Evolutionary conservation across 2,329 filamentous ascomycete genomes (phyloP).

Genomic region (Neoscytalidium dimidiatum): DNA sequence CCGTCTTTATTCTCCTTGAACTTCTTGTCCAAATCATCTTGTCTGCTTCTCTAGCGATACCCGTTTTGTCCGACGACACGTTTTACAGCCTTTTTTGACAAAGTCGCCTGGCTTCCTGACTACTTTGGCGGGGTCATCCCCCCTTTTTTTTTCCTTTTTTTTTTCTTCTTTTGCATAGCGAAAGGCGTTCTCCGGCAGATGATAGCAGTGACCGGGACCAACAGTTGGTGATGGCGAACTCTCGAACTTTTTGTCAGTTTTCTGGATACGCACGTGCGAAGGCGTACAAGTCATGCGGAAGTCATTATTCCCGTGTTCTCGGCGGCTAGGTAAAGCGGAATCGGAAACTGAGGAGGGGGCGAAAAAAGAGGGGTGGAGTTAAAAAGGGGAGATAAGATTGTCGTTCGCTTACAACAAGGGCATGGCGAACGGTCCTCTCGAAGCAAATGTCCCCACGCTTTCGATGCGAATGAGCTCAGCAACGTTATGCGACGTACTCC

Average conservation of each 20-base stretch:
- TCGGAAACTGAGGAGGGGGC: not conserved
- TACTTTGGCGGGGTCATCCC: not conserved
- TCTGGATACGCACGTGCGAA: no score
- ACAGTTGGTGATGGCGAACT: not conserved
- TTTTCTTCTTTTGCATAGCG: slow-evolving; percentile 7
- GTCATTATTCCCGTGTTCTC: not conserved
- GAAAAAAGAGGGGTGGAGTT: not conserved
- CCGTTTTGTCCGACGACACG: slow-evolving; percentile 14
- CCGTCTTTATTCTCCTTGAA: not conserved
- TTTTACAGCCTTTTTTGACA: not conserved
- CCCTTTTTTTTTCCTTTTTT: not conserved
- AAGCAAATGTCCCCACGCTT: not conserved
- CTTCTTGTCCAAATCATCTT: not conserved
- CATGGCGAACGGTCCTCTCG: no score
- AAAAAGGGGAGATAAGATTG: not conserved
- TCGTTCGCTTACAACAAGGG: no score
- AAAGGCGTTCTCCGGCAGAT: slow-evolving; percentile 11
- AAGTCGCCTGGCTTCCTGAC: slow-evolving; percentile 2
- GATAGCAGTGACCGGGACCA: not conserved
- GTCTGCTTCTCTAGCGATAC: slow-evolving; percentile 8
- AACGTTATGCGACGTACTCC: not conserved
- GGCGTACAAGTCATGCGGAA: not conserved
- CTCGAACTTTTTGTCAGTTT: not conserved
- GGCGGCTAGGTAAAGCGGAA: not conserved
- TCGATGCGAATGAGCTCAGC: not conserved